These are phyloP conservation scores for Calophaca sinica DNA, from an alignment of 306 rosid species.

Conservation along the genomic window DNA sequence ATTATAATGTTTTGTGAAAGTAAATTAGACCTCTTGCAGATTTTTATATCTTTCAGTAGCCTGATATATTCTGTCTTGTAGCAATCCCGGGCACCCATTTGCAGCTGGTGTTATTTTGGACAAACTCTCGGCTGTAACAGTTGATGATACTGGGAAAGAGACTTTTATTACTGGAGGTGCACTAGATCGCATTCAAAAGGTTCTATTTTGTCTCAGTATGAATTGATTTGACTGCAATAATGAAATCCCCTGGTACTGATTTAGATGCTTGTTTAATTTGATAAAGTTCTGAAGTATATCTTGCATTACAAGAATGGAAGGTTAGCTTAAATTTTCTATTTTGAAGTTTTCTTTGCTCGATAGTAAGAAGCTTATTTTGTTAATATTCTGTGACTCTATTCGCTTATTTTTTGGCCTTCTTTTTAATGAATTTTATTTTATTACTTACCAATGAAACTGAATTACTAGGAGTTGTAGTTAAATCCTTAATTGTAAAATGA, in stretches of 20 bases:
- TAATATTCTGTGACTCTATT: conserved; percentile 2
- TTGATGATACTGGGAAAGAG: conserved; percentile 86
- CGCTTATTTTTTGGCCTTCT: conserved; percentile 2
- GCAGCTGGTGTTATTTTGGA: conserved; percentile 93
- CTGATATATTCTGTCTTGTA: conserved; percentile 58
- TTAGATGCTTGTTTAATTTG: conserved; percentile 38
- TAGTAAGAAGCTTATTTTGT: conserved; percentile 32
- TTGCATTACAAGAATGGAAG: background rate
- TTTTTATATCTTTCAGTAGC: conserved; percentile 37
- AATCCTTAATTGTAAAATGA: conserved; percentile 34
- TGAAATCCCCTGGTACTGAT: conserved; percentile 32
- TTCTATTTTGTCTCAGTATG: conserved; percentile 41
- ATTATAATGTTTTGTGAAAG: conserved; percentile 27
- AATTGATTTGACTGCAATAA: conserved; percentile 26
- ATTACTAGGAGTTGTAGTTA: conserved; percentile 19
- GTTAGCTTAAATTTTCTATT: conserved; percentile 32
- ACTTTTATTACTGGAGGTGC: conserved; percentile 89
- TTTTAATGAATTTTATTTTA: conserved; percentile 34
- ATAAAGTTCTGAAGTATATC: conserved; percentile 22
- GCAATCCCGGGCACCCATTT: conserved; percentile 96
- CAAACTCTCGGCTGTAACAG: conserved; percentile 88
- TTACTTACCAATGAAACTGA: conserved; percentile 42
- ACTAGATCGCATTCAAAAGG: conserved; percentile 87
- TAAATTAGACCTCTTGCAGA: background rate
- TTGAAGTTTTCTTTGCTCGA: conserved; percentile 28